These are phyloP conservation scores for Suillus decipiens DNA, from an alignment of 768 basidiomycete species.

Conservation along the genomic window DNA sequence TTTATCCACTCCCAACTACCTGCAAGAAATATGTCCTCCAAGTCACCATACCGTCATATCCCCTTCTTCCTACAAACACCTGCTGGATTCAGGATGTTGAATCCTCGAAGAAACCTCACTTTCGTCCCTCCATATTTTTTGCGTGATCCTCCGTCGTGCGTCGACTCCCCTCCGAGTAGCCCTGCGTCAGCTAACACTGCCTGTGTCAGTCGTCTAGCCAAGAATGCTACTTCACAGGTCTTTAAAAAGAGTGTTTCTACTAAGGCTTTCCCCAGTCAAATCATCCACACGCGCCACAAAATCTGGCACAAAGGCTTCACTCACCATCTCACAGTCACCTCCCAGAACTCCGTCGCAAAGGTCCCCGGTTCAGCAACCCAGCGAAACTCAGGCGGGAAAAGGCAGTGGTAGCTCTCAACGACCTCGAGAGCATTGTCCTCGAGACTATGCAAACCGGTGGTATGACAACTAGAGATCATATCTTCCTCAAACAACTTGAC, in stretches of 20 bases:
- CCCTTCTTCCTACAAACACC: conserved; percentile 16
- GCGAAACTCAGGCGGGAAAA: conserved; percentile 8
- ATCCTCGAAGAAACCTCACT: conserved; percentile 18
- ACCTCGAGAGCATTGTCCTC: conserved; percentile 9
- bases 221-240: background rate
- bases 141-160: conserved; percentile 15
- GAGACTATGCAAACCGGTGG: conserved; percentile 18
- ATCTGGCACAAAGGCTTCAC: conserved; percentile 22
- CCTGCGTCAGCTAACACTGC: conserved; percentile 13
- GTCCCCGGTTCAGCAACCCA: conserved; percentile 1
- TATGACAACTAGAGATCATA: conserved; percentile 23
- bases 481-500: conserved; percentile 28
- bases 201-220: background rate
- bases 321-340: conserved; percentile 7
- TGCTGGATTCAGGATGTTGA: conserved; percentile 30
- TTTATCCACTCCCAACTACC: background rate
- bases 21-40: conserved; percentile 21
- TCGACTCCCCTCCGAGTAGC: conserved; percentile 20
- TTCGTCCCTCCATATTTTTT: conserved; percentile 10
- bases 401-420: conserved; percentile 1
- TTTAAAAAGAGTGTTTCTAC: background rate
- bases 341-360: conserved; percentile 10
- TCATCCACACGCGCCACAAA: conserved; percentile 16
- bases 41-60: conserved; percentile 15
- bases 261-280: background rate